Conservation (phyloP, 2,329 filamentous ascomycete genomes). For the Colletotrichum melonis region DNA sequence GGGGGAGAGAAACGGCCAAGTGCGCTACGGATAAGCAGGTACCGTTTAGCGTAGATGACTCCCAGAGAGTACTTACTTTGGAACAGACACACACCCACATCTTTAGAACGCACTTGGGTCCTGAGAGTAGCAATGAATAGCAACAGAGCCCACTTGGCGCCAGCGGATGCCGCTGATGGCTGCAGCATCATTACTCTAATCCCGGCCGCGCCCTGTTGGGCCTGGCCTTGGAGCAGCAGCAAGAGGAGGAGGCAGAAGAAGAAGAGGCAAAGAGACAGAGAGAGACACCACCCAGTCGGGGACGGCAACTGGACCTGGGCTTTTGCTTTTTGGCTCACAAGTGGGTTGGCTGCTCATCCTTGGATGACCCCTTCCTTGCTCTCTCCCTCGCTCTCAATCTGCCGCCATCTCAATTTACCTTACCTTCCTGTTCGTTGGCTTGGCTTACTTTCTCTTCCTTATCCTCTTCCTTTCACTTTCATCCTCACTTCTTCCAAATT, state of each 20-base stretch:
- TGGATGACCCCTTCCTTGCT: conserved; percentile 25
- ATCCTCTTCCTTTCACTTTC: not conserved
- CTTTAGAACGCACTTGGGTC: not conserved
- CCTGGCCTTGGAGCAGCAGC: not conserved
- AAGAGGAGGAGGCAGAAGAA: not conserved
- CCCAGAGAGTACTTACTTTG: not conserved
- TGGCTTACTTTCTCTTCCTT: not conserved
- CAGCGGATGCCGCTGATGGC: conserved; percentile 5
- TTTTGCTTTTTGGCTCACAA: conserved; percentile 9
- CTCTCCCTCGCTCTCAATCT: not conserved
- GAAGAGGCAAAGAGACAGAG: not conserved
- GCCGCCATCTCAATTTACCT: not conserved
- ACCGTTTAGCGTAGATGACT: not conserved
- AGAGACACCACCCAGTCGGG: too few relatives aligned
- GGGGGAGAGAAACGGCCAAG: not conserved
- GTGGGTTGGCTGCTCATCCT: conserved; percentile 17
- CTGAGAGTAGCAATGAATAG: conserved; percentile 4
- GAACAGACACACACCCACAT: not conserved
- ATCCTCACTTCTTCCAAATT: not conserved
- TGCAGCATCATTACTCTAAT: conserved; percentile 4
- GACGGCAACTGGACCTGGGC: not conserved
- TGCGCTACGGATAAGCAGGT: not conserved
- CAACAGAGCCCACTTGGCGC: conserved; percentile 19
- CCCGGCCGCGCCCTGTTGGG: conserved; percentile 6
- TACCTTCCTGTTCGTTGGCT: not conserved